These are phyloP conservation scores for Colletotrichum simmondsii DNA, from an alignment of 2,329 filamentous ascomycete genomes.

Conservation along the genomic window DNA sequence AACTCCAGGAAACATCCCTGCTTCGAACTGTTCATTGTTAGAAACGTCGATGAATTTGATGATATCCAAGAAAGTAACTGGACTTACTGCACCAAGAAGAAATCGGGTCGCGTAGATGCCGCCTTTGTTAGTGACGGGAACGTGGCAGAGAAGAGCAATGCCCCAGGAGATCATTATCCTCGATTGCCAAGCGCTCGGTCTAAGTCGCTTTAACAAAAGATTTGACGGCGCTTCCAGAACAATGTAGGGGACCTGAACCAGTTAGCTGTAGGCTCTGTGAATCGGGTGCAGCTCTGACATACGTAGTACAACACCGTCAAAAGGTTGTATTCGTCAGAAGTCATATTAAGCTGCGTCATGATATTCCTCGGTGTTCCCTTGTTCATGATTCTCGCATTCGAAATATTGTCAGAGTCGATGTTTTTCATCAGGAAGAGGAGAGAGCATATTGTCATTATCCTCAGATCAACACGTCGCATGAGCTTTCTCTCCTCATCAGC, in stretches of 20 bases:
- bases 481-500: slow-evolving; percentile 40
- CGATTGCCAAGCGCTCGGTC: slow-evolving; percentile 52
- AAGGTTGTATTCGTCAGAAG: slow-evolving; percentile 52
- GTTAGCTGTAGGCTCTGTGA: not conserved
- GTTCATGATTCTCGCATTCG: slow-evolving; percentile 54
- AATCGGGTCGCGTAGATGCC: slow-evolving; percentile 51
- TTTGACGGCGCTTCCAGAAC: slow-evolving; percentile 53
- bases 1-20: slow-evolving; percentile 54
- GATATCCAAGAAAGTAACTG: slow-evolving; percentile 39
- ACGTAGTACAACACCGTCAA: slow-evolving; percentile 49
- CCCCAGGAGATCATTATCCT: slow-evolving; percentile 54
- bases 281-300: slow-evolving; percentile 41
- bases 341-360: slow-evolving; percentile 51
- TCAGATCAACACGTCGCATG: slow-evolving; percentile 39
- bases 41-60: not conserved
- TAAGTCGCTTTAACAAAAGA: slow-evolving; percentile 50
- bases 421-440: slow-evolving; percentile 54
- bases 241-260: slow-evolving; percentile 49
- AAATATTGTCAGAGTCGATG: slow-evolving; percentile 51
- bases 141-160: slow-evolving; percentile 46
- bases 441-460: slow-evolving; percentile 44
- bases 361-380: slow-evolving; percentile 52
- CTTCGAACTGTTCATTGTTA: slow-evolving; percentile 43
- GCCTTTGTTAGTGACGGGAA: slow-evolving; percentile 48
- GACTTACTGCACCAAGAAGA: slow-evolving; percentile 49